Evolutionary conservation across 176 grass and related monocot genomes (phyloP).

Genomic region (Musa troglodytarum): DNA sequence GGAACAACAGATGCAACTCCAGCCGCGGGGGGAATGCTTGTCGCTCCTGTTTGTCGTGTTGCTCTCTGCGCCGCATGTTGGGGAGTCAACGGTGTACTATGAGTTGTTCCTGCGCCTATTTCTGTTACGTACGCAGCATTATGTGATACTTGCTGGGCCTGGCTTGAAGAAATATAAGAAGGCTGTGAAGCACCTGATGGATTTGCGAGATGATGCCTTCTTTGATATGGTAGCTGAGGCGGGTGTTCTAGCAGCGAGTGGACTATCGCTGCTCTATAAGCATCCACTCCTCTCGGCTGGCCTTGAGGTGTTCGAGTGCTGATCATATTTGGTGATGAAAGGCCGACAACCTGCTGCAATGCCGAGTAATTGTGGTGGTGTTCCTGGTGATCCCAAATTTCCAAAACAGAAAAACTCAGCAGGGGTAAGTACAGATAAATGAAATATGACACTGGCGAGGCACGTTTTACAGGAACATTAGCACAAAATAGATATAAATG

Average conservation of each 20-base stretch:
- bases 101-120: background rate
- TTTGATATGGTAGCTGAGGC: slow-evolving; percentile 4
- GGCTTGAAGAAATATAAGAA: background rate
- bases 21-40: slow-evolving; percentile 1
- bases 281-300: slow-evolving; percentile 33
- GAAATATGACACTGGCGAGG: background rate
- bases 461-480: too few relatives aligned
- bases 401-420: background rate
- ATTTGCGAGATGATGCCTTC: slow-evolving; percentile 10
- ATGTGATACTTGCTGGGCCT: background rate
- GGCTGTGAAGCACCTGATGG: background rate
- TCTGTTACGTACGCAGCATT: background rate
- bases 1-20: background rate
- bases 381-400: background rate
- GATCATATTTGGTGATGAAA: slow-evolving; percentile 16
- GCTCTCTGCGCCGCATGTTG: background rate
- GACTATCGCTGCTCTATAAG: slow-evolving; percentile 16
- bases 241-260: slow-evolving; percentile 3
- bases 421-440: background rate
- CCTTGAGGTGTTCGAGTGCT: slow-evolving; percentile 11
- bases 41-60: background rate
- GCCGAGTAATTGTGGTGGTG: background rate
- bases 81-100: background rate
- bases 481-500: too few relatives aligned
- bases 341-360: slow-evolving; percentile 14